These are phyloP conservation scores for Gossypium sturtianum DNA, from an alignment of 345 rosid species.

Conservation along the genomic window DNA sequence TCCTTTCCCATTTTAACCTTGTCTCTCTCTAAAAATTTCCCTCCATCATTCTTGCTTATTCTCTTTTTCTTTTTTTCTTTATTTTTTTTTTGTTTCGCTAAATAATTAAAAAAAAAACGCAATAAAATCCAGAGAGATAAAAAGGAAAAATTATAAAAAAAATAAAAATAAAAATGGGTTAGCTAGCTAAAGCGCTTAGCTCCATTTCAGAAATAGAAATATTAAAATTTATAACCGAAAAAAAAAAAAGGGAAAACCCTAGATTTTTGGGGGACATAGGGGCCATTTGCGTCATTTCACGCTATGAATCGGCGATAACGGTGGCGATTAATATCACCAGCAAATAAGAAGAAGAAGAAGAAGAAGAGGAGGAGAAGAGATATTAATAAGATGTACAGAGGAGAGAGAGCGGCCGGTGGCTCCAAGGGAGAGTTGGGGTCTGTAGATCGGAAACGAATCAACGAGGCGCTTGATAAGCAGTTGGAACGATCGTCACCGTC, in stretches of 20 bases:
- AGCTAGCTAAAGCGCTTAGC: conserved; percentile 6
- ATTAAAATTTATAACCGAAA: neutral
- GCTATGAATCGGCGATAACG: conserved; percentile 21
- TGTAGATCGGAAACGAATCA: conserved; percentile 76
- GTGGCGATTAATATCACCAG: neutral
- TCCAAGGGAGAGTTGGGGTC: conserved; percentile 53
- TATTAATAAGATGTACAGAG: conserved; percentile 33
- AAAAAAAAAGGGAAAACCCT: conserved; percentile 11
- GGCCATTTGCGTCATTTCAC: conserved; percentile 11
- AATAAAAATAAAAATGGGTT: neutral
- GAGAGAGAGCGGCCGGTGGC: conserved; percentile 47
- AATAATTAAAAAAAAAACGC: conserved; percentile 7
- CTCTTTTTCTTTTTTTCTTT: neutral
- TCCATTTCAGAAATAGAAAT: neutral
- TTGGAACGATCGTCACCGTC: conserved; percentile 80
- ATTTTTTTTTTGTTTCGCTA: too few relatives aligned
- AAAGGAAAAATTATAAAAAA: neutral
- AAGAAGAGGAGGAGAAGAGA: conserved; percentile 8
- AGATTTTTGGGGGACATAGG: conserved; percentile 8
- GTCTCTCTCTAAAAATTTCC: neutral
- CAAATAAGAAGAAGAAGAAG: conserved; percentile 1
- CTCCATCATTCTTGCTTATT: conserved; percentile 5
- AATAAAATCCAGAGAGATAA: conserved; percentile 5
- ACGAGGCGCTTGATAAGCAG: conserved; percentile 63
- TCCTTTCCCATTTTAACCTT: conserved; percentile 1